Evolutionary conservation across 345 rosid genomes (phyloP).

Genomic region (Anacardium occidentale): DNA sequence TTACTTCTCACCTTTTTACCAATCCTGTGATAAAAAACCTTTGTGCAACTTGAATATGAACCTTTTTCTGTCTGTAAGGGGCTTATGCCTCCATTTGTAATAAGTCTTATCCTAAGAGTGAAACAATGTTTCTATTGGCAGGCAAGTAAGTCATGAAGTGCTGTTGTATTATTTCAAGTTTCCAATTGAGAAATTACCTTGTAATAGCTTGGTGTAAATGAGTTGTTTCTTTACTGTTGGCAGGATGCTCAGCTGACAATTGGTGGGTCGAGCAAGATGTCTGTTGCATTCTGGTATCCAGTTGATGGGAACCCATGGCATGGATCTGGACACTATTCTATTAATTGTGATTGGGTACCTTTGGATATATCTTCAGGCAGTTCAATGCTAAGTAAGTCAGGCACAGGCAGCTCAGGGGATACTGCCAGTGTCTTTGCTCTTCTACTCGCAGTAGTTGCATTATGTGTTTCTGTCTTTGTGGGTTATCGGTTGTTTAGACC

Average conservation of each 20-base stretch:
- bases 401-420: constrained; percentile 43
- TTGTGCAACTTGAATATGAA: neutral
- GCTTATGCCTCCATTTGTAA: neutral
- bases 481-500: constrained; percentile 47
- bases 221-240: constrained; percentile 18
- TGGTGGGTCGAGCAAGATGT: constrained; percentile 65
- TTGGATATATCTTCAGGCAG: constrained; percentile 56
- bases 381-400: constrained; percentile 31
- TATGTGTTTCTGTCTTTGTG: constrained; percentile 61
- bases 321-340: constrained; percentile 80
- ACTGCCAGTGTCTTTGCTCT: constrained; percentile 59
- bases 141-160: neutral
- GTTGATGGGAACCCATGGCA: constrained; percentile 75
- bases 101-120: neutral
- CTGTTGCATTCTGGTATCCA: constrained; percentile 96
- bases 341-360: constrained; percentile 78
- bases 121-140: neutral
- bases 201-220: neutral
- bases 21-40: neutral
- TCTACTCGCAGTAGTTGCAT: constrained; percentile 55
- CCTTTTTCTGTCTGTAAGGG: neutral
- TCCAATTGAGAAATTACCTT: constrained; percentile 29
- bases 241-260: constrained; percentile 93
- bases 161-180: neutral
- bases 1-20: neutral